Base-by-base conservation (phyloP, 768 basidiomycete species). In the Scleroderma bovista region DNA sequence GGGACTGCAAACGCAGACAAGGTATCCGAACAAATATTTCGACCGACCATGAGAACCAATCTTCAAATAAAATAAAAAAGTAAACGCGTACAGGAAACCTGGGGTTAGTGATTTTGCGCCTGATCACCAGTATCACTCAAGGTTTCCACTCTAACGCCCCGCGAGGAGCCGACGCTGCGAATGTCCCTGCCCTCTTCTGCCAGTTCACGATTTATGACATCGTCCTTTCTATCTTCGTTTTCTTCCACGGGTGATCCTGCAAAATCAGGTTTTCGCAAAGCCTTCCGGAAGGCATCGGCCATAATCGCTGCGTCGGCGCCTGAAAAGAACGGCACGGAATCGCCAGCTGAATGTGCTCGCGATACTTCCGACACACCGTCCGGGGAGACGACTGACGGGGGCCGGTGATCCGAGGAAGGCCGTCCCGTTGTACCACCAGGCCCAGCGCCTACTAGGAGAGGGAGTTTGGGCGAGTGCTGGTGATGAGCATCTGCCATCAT, bases 161-260 rank as follows among this genome's bases (percentile, higher is more conserved):
- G 75, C 58, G 83, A 85, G 37, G 86, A 88, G 58, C 79, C 73
- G 33, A 93, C 91, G 62, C 87, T 91, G 62, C 87, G 73, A 39
- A 93, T 86, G 64, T 91, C 90, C 59, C 86, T 75, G n/a, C 91
- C 91, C 64, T 93, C 91, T 68, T 92, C 89, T 20, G 88, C 88
- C 48, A 93, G 68, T 68, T 92, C 89, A 52, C 83, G 75, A 60
- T 75, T 83, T 44, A 93, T 68, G 51, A 69, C 44, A 37, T 76
- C 74, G 38, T 69, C 68, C 50, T 66, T 68, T 23, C 64, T 60
- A 24, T 79, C 84, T 34, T 67, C 65, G 24, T 55, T 59, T 62
- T 90, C 89, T 59, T 88, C 86, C 13, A 83, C 76, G 3, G 83
- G 77, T 47, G 75, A 64, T 17, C 68, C 78, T n/a, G 84, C 77